A percentile compares a stretch with the other conserved stretches of the same genome.
Conservation (phyloP, 1,284 basidiomycete genomes). For the Ustanciosporium gigantosporum region DNA sequence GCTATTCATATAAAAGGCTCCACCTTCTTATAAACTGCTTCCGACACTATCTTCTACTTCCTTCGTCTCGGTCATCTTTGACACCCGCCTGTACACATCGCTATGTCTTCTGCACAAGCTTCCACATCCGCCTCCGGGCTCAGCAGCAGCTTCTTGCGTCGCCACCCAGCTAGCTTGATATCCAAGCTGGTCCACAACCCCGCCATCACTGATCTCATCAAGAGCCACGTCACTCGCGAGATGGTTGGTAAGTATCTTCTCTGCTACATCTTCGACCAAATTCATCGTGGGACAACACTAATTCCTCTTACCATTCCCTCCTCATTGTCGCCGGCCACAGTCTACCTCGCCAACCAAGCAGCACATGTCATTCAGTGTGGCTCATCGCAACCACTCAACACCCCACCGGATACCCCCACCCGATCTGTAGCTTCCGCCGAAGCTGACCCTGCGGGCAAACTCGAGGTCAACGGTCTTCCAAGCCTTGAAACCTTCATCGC, state of each 20-base stretch:
- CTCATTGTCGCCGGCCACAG: too few species aligned
- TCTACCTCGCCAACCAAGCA: conserved; percentile 58
- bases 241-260: conserved; percentile 45
- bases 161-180: conserved; percentile 57
- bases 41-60: conserved; percentile 1
- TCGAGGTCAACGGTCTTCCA: conserved; percentile 65
- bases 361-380: conserved; percentile 59
- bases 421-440: conserved; percentile 46
- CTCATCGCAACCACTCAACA: conserved; percentile 38
- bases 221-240: conserved; percentile 56
- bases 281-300: too few species aligned
- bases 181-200: conserved; percentile 58
- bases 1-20: neutral
- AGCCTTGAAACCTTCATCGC: conserved; percentile 85
- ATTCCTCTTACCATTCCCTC: too few species aligned
- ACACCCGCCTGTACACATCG: too few species aligned
- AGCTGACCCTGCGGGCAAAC: conserved; percentile 61
- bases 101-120: conserved; percentile 32
- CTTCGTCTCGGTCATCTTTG: conserved; percentile 1
- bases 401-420: conserved; percentile 52
- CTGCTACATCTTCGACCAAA: too few species aligned
- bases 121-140: conserved; percentile 37
- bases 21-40: too few species aligned
- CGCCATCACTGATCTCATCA: conserved; percentile 57
- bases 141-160: conserved; percentile 48